These are phyloP conservation scores for Colletotrichum scovillei DNA, from an alignment of 2,329 filamentous ascomycete genomes.

Conservation along the genomic window DNA sequence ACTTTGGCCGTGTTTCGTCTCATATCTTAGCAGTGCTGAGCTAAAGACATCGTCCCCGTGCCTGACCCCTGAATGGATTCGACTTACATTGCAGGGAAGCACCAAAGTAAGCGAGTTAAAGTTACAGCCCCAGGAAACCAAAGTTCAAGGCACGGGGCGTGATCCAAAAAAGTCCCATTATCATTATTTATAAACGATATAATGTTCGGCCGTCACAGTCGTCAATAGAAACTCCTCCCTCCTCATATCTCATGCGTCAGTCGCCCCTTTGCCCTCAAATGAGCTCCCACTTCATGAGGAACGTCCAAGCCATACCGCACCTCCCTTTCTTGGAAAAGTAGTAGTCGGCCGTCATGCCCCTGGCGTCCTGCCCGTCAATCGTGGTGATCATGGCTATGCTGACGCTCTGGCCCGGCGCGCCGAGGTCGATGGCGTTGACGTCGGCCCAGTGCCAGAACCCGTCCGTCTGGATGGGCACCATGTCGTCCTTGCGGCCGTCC, in stretches of 20 bases:
- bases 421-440: conserved; percentile 73
- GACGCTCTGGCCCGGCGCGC: conserved; percentile 75
- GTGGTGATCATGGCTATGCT: conserved; percentile 70
- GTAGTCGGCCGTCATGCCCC: conserved; percentile 61
- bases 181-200: conserved; percentile 15
- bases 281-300: conserved; percentile 62
- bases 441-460: conserved; percentile 87
- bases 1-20: background rate
- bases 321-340: conserved; percentile 56
- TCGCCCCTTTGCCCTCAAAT: conserved; percentile 43
- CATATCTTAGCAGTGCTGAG: background rate
- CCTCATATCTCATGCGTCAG: background rate
- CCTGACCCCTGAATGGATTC: too few relatives aligned
- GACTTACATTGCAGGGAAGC: background rate
- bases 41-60: background rate
- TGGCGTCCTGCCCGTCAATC: conserved; percentile 58
- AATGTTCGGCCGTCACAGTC: conserved; percentile 19
- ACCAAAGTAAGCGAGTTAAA: background rate
- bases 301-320: conserved; percentile 57
- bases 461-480: conserved; percentile 79
- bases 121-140: background rate
- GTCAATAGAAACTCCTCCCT: background rate
- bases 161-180: conserved; percentile 13
- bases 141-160: too few relatives aligned
- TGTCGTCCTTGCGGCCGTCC: conserved; percentile 75